These are phyloP conservation scores for Syncephalastrum contaminatum DNA, from an alignment of 371 early-diverging fungal genomes.

Conservation along the genomic window DNA sequence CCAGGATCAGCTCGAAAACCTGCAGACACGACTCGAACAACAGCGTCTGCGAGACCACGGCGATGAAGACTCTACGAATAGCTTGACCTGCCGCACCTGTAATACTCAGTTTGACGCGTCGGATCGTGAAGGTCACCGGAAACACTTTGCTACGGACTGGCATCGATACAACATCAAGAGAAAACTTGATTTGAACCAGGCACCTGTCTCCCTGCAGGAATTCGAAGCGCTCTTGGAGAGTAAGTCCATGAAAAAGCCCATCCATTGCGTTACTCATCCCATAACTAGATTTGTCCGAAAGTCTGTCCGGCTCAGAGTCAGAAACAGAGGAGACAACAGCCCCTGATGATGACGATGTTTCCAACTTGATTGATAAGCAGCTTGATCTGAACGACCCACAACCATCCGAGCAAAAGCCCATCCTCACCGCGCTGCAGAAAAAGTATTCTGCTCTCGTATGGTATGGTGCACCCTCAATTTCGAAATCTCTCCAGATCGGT, in stretches of 20 bases:
- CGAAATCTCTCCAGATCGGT: slow-evolving; percentile 45
- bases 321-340: slow-evolving; percentile 26
- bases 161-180: slow-evolving; percentile 94
- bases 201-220: slow-evolving; percentile 77
- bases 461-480: slow-evolving; percentile 38
- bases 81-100: slow-evolving; percentile 74
- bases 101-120: slow-evolving; percentile 75
- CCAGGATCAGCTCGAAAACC: not conserved
- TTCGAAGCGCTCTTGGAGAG: slow-evolving; percentile 78
- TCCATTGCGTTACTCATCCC: not conserved
- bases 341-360: slow-evolving; percentile 19
- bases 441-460: slow-evolving; percentile 46
- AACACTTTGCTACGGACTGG: slow-evolving; percentile 95
- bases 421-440: slow-evolving; percentile 20
- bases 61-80: not conserved
- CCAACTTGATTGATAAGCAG: slow-evolving; percentile 36
- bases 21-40: not conserved
- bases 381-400: slow-evolving; percentile 29
- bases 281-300: slow-evolving; percentile 39
- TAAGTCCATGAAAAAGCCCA: slow-evolving; percentile 12
- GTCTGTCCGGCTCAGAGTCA: slow-evolving; percentile 50
- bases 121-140: slow-evolving; percentile 78
- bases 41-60: not conserved
- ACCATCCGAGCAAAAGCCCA: slow-evolving; percentile 8
- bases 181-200: slow-evolving; percentile 72